Base-by-base conservation (phyloP, 768 basidiomycete species). In the Suillus occidentalis region DNA sequence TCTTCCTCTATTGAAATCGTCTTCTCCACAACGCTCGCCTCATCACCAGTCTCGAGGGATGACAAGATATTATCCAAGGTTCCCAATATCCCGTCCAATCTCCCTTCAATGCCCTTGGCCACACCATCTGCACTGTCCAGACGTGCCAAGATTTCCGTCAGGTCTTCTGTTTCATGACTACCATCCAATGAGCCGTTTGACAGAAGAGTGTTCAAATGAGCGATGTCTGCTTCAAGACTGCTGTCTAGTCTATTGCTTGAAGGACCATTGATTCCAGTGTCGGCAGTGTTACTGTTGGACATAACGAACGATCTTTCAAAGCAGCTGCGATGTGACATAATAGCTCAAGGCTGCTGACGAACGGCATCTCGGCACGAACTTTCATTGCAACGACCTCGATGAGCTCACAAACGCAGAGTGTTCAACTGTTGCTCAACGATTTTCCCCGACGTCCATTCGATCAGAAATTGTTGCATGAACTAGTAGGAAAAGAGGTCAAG, bases 91-190 rank as follows among this genome's bases (percentile, higher is more conserved):
- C 72, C 80, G 70, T 93, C 89, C 49, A 93, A 76, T 67, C 83
- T 84, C 63, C 72, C 72, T 71, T 92, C 91, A 55, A 93, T 81
- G 3, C 81, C 87, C 39, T 78, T 72, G 4, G 90, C 91, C 67
- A 91, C 71, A 39, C 80, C 81, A 67, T 87, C 81, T 6, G 89
- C 89, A 20, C 73, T 72, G 37, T 89, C 85, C 49, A 93, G 76
- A 50, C 79, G 81, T 52, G 76, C 76, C 53, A 91, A 76, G 49
- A 91, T 73, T 72, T 87, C 85, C 16, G 73, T 73, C 58, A 89
- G 73, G 63, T 82, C 40, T 20, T 59, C 79, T 25, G 71, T 71
- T 39, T 85, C 86, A 31, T 81, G 80, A 25, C 59, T 63, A 0
- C 71, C 72, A 18, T 71, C 66, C 37, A 65, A 67, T 40, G 65